Percentiles rank a stretch among this genome's conserved stretches.
These are phyloP conservation scores for Amanita rimosa DNA, from an alignment of 768 basidiomycete species.

Conservation along the genomic window DNA sequence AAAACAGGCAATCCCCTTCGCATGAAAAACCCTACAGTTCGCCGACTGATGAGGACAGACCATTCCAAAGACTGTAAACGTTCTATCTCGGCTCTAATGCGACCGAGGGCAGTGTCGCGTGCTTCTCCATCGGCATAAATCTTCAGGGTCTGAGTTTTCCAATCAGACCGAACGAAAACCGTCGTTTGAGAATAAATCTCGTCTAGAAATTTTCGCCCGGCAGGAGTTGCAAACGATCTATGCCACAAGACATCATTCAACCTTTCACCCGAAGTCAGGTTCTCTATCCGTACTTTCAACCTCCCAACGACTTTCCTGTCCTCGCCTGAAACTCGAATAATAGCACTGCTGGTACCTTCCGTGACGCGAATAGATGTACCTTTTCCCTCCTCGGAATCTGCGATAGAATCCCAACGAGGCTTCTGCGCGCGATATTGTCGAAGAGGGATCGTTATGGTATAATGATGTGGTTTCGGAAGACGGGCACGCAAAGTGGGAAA, in stretches of 20 bases:
- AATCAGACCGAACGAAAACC: slow-evolving; percentile 34
- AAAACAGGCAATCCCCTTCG: slow-evolving; percentile 36
- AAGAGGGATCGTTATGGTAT: slow-evolving; percentile 34
- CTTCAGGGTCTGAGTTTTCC: slow-evolving; percentile 31
- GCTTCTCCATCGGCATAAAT: slow-evolving; percentile 30
- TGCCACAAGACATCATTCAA: slow-evolving; percentile 39
- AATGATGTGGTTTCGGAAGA: slow-evolving; percentile 38
- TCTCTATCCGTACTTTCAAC: slow-evolving; percentile 51
- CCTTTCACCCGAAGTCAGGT: slow-evolving; percentile 36
- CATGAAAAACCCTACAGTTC: slow-evolving; percentile 38
- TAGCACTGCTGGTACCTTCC: slow-evolving; percentile 12
- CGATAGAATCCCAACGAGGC: slow-evolving; percentile 34
- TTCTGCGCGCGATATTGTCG: slow-evolving; percentile 43
- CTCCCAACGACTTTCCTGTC: slow-evolving; percentile 42
- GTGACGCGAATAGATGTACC: slow-evolving; percentile 21
- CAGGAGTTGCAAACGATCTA: slow-evolving; percentile 20
- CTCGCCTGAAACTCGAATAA: slow-evolving; percentile 36
- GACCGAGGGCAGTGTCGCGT: slow-evolving; percentile 28
- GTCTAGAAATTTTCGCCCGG: slow-evolving; percentile 23
- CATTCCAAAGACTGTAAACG: slow-evolving; percentile 33
- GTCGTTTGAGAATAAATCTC: slow-evolving; percentile 23
- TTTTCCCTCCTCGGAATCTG: slow-evolving; percentile 21
- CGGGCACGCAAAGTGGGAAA: slow-evolving; percentile 24
- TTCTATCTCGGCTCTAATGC: slow-evolving; percentile 36
- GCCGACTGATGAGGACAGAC: slow-evolving; percentile 23